phyloP scores from a whole-genome alignment of 345 rosid species.

The Arabidopsis suecica region DNA sequence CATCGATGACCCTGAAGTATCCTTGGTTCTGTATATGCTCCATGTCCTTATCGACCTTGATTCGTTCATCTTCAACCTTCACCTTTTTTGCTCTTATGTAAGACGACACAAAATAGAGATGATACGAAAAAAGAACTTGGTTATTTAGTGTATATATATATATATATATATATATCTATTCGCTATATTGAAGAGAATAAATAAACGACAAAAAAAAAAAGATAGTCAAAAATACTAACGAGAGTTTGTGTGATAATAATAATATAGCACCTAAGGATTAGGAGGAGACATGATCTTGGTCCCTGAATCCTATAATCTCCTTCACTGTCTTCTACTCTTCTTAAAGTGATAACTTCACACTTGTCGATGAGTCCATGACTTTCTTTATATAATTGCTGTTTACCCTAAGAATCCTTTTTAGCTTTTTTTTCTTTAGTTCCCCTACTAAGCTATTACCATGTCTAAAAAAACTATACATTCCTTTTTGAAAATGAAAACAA shows the following conservation, averaged over 20 bases:
- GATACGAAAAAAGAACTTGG: background rate
- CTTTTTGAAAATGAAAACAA: background rate
- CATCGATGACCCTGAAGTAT: constrained; percentile 58
- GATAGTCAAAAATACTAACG: background rate
- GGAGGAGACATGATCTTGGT: constrained; percentile 43
- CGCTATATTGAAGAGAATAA: background rate
- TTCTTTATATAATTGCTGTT: constrained; percentile 33
- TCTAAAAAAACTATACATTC: background rate
- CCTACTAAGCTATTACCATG: background rate
- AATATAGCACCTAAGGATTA: constrained; percentile 42
- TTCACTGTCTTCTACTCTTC: constrained; percentile 40
- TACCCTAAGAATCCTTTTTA: background rate
- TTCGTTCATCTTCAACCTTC: constrained; percentile 46
- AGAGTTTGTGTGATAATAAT: constrained; percentile 34
- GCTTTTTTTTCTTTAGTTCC: background rate
- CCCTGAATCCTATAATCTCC: constrained; percentile 44
- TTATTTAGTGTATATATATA: background rate
- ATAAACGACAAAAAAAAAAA: background rate
- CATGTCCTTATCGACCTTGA: constrained; percentile 55
- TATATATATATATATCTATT: background rate
- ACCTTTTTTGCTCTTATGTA: background rate
- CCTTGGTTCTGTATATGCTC: constrained; percentile 61
- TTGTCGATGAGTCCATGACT: constrained; percentile 50
- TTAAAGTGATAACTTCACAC: constrained; percentile 53
- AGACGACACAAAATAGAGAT: background rate